Conservation (phyloP, 2,329 filamentous ascomycete genomes). For the Fusarium nygamai region DNA sequence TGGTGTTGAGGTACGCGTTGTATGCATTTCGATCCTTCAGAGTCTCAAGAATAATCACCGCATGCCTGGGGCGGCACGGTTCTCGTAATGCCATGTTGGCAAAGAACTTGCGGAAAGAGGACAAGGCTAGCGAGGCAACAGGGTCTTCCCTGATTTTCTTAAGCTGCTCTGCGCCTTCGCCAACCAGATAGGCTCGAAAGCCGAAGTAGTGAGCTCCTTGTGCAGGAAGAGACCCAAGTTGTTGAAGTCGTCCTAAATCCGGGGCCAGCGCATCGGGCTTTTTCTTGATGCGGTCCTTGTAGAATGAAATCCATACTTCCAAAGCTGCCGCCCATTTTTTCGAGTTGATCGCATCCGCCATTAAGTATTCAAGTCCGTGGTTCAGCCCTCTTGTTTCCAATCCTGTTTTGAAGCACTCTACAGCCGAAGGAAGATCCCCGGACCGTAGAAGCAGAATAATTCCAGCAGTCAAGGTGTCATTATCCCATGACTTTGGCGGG, state of each 20-base stretch:
- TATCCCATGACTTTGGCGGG: conserved; percentile 51
- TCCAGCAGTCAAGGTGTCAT: conserved; percentile 52
- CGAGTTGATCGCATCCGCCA: conserved; percentile 53
- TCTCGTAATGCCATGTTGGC: conserved; percentile 46
- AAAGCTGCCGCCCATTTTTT: conserved; percentile 50
- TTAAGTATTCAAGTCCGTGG: conserved; percentile 56
- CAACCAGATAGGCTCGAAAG: conserved; percentile 48
- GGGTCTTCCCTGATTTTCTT: conserved; percentile 36
- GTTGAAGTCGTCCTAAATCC: conserved; percentile 26
- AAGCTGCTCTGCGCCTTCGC: conserved; percentile 38
- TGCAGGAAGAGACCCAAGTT: conserved; percentile 42
- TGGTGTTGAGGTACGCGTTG: conserved; percentile 54
- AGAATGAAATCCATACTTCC: conserved; percentile 52
- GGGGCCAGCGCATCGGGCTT: conserved; percentile 1
- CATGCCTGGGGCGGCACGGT: conserved; percentile 48
- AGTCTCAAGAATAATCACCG: conserved; percentile 52
- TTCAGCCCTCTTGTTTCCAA: conserved; percentile 47
- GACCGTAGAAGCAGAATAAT: conserved; percentile 55
- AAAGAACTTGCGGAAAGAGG: conserved; percentile 45
- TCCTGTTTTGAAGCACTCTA: conserved; percentile 53
- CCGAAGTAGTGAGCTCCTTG: conserved; percentile 47
- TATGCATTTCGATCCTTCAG: conserved; percentile 54
- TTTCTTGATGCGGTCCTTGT: conserved; percentile 25
- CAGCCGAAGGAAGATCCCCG: conserved; percentile 51
- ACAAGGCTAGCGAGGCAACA: conserved; percentile 39